Conservation (phyloP, 2,329 filamentous ascomycete genomes). For the Tolypocladium album region DNA sequence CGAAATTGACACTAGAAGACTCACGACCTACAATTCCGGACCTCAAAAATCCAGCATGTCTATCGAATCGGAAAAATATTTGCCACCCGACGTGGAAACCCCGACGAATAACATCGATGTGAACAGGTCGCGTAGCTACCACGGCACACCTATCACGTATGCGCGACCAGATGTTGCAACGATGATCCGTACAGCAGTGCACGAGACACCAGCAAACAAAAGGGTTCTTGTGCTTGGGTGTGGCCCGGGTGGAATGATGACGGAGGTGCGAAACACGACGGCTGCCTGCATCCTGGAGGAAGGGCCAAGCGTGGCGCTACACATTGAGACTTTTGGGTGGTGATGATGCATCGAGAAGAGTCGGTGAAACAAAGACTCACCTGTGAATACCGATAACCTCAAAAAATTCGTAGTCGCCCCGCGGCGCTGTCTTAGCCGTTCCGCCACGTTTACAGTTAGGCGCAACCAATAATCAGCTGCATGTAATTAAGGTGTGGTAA, state of each 20-base stretch:
- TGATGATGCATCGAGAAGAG: conserved; percentile 7
- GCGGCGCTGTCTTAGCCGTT: too few species aligned
- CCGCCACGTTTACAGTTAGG: too few species aligned
- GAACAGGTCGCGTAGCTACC: not conserved
- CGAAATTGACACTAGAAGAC: conserved; percentile 4
- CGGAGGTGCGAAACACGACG: conserved; percentile 27
- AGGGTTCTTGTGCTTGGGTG: conserved; percentile 33
- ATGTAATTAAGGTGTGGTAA: too few species aligned
- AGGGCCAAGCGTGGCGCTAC: conserved; percentile 34
- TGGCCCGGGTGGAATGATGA: conserved; percentile 32
- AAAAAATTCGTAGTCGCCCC: too few species aligned
- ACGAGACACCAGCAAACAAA: conserved; percentile 14
- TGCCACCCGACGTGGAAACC: conserved; percentile 8
- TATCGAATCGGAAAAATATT: conserved; percentile 8
- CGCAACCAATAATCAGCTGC: too few species aligned
- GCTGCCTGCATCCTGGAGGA: conserved; percentile 25
- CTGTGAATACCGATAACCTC: too few species aligned
- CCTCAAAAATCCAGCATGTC: not conserved
- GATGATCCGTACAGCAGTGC: conserved; percentile 22
- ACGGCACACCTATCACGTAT: conserved; percentile 14
- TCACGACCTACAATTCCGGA: not conserved
- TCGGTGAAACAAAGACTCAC: not conserved
- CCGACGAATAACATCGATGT: not conserved
- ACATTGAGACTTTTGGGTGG: conserved; percentile 38
- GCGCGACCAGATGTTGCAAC: conserved; percentile 25